Percentiles rank a stretch among this genome's conserved stretches.
Conservation (phyloP, 768 basidiomycete genomes). For the Podaxis sp. region DNA sequence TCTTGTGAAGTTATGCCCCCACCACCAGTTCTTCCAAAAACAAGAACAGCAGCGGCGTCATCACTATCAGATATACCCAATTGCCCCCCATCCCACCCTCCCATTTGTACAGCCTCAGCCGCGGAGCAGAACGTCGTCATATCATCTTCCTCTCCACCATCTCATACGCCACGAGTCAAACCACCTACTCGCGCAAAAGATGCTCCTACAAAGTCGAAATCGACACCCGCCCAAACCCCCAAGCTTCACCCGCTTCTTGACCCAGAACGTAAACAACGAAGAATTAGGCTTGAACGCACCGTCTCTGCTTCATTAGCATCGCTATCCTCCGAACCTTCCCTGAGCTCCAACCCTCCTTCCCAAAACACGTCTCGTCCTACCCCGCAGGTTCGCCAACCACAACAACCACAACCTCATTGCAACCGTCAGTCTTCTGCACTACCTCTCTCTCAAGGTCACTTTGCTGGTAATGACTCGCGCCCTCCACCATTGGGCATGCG, state of each 20-base stretch:
- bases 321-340: conserved; percentile 2
- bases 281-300: conserved; percentile 14
- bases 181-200: background rate
- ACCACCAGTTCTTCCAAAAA: conserved; percentile 19
- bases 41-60: conserved; percentile 5
- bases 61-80: background rate
- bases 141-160: background rate
- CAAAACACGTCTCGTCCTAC: background rate
- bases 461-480: conserved; percentile 16
- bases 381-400: background rate
- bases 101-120: conserved; percentile 17
- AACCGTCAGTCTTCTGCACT: conserved; percentile 19
- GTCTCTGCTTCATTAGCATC: conserved; percentile 6
- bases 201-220: conserved; percentile 15
- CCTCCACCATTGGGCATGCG: conserved; percentile 41
- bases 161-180: background rate
- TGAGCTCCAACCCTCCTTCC: conserved; percentile 9
- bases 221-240: conserved; percentile 13
- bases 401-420: conserved; percentile 10
- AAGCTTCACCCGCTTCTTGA: conserved; percentile 15
- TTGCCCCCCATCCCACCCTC: conserved; percentile 16
- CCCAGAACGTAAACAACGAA: conserved; percentile 9
- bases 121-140: background rate
- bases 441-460: conserved; percentile 7
- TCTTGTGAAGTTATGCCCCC: conserved; percentile 18